Evolutionary conservation across 345 rosid genomes (phyloP), one percentile per base, ranked within the genome.

Genomic region (Corchorus capsularis): DNA sequence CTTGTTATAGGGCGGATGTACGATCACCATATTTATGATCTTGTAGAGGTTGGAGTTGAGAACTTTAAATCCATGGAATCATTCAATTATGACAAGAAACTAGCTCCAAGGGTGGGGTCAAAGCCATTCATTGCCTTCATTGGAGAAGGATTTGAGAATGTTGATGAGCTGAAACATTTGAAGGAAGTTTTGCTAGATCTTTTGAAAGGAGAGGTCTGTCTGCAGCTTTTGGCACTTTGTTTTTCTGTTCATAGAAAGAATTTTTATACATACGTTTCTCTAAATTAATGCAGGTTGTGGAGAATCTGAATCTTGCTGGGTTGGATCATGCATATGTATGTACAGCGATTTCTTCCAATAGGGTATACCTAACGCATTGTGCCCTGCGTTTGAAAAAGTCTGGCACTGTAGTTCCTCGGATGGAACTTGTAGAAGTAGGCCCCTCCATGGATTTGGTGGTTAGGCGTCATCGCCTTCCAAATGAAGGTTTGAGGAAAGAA

Each of bases 401-500:
- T 2, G 98, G 98, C 20, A 83, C 93, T 2, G 69, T 91, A n/a
- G 93, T 96, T 22, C 98, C 99, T 14, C 89, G 91, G 83, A 88
- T 92, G 83, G 98, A 96, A 87, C 85, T 96, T 45, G 90, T 92
- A 19, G 98, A 96, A 86, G 90, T 92, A 8, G 98, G 99, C 67
- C 99, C 98, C 16, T 93, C 97, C 7, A 93, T 94, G 98, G 99
- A 96, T 76, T 86, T 96, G 43, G 97, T 93, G 55, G 81, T 88
- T 69, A 89, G 98, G n/a, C 95, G 98, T 69, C 91, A 93, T 78
- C 94, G 94, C 56, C 95, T 86, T 77, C 97, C 99, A n/a, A 86
- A 90, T 63, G 97, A 93, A 3, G 72, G 87, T 79, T 60, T 93
- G 35, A 86, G 73, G 83, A 96, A 96, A 84, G 97, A 86, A 87